phyloP scores from a whole-genome alignment of 192 early-diverging fungal genomes.

The Backusella morwellensis region DNA sequence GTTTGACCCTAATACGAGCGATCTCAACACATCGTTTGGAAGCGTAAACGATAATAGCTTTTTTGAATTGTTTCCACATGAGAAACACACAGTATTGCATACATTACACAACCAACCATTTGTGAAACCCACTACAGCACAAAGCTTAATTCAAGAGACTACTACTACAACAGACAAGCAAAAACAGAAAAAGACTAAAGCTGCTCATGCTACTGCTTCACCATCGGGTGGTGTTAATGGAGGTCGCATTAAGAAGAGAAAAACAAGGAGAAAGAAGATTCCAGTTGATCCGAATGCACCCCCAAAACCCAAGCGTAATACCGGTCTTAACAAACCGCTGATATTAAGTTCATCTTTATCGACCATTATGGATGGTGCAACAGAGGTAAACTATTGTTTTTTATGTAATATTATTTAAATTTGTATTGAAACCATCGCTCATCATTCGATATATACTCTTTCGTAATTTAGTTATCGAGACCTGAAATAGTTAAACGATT shows the following conservation, averaged over 20 bases:
- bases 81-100: background rate
- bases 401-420: too few species aligned
- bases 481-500: conserved; percentile 60
- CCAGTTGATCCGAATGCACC: conserved; percentile 28
- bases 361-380: conserved; percentile 41
- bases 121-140: background rate
- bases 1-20: conserved; percentile 3
- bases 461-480: conserved; percentile 46
- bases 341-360: conserved; percentile 42
- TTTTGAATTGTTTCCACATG: conserved; percentile 1
- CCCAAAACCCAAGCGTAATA: conserved; percentile 41
- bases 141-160: background rate
- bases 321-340: conserved; percentile 47
- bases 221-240: background rate
- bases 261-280: conserved; percentile 14
- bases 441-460: background rate
- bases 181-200: background rate
- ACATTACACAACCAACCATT: background rate
- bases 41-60: background rate
- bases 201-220: background rate
- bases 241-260: conserved; percentile 7
- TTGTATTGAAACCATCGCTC: too few species aligned
- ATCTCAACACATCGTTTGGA: background rate
- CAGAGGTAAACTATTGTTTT: conserved; percentile 31
- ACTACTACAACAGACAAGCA: background rate